Percentiles rank a stretch among this genome's conserved stretches.
These are phyloP conservation scores for Hymenoscyphus fraxineus DNA, from an alignment of 2,329 filamentous ascomycete species.

Conservation along the genomic window DNA sequence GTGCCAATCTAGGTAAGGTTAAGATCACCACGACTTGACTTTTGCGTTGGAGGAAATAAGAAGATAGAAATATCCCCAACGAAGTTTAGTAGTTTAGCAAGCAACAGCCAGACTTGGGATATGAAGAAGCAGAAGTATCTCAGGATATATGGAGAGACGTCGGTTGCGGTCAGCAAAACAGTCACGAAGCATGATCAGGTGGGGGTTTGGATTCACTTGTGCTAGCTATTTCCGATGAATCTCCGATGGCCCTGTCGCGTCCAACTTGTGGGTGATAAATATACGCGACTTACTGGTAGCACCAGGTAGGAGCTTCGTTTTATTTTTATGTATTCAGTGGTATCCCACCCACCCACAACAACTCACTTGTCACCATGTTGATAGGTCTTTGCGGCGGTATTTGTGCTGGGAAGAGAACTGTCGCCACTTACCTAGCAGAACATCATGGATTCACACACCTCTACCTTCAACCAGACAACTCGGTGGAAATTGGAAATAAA, in stretches of 20 bases:
- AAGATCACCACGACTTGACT: not conserved
- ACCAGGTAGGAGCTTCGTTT: too few relatives aligned
- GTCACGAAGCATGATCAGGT: not conserved
- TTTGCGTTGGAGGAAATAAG: not conserved
- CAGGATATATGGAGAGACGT: not conserved
- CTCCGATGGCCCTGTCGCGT: too few relatives aligned
- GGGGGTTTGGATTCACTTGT: not conserved
- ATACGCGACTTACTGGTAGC: too few relatives aligned
- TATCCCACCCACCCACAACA: not conserved
- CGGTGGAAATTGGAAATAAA: slow-evolving; percentile 9
- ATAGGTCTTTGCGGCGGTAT: slow-evolving; percentile 81
- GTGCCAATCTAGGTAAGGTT: not conserved
- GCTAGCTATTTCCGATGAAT: too few relatives aligned
- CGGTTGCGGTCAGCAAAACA: not conserved
- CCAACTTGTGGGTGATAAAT: too few relatives aligned
- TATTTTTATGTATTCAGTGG: too few relatives aligned
- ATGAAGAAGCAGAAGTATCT: not conserved
- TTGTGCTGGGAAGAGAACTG: slow-evolving; percentile 86
- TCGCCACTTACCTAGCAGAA: slow-evolving; percentile 81
- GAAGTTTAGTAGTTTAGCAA: not conserved
- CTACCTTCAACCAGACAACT: slow-evolving; percentile 44
- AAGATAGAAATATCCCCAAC: not conserved
- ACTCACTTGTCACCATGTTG: slow-evolving; percentile 51
- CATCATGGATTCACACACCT: slow-evolving; percentile 78
- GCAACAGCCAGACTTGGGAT: not conserved